Evolutionary conservation across 2,329 filamentous ascomycete genomes (phyloP), one percentile per base, ranked within the genome.

Genomic region (Arthrobotrys pseudoclavata): DNA sequence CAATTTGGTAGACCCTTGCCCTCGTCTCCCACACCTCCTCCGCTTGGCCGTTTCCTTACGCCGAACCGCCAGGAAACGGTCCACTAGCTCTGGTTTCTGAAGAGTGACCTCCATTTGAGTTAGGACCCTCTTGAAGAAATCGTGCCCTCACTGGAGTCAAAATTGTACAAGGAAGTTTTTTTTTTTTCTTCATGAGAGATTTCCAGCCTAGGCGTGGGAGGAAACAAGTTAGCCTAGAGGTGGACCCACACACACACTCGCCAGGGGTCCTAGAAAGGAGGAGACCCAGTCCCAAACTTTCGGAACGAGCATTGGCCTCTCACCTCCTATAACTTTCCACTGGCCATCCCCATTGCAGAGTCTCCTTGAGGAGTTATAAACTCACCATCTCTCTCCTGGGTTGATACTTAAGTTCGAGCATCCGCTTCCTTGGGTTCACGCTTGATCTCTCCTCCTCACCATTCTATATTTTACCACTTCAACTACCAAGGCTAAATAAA

Each of bases 1-100:
- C 66, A 76, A 70, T 76, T 76, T 76, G 72, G 72, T 76, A 22
- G 72, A 70, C 72, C 72, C 72, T 70, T 76, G 72, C 45, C 66
- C 57, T 60, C 55, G 72, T 68, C 72, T 76, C 64, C 72, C 72
- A 76, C 72, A 76, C 72, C 72, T 66, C 60, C 55, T 42, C 66
- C 64, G 48, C 57, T 52, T 61, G 60, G 72, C 72, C 72, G 66
- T 76, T 70, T 76, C 72, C 72, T 76, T 62, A 62, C 72, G 67
- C 55, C 55, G 42, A 60, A 60, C 55, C 55, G 55, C 55, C 20
- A 60, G 55, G 45, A 76, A 76, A 76, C 72, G 72, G 72, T 67
- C 72, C 66, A 70, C 60, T 66, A 60, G 72, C 72, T 66, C 37
- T 61, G 20, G 42, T 57, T 48, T 48, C 63, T 37, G 13, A 12